Evolutionary conservation across 306 rosid species (phyloP), one percentile per base, ranked within the genome.

Genomic region (Vigna radiata): DNA sequence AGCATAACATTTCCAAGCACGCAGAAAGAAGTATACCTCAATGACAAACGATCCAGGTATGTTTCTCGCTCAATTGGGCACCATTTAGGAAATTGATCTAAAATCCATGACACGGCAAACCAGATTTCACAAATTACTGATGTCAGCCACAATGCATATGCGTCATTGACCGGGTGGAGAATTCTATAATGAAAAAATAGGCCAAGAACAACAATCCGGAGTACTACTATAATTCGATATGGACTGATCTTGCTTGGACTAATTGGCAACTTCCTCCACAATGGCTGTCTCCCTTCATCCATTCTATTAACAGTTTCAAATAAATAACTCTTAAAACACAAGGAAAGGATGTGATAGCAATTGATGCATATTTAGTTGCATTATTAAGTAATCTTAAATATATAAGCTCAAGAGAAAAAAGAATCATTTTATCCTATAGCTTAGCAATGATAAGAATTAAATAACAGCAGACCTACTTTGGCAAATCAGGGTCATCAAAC

Each of bases 241-340:
- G 98, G 98, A 79, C 83, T 91, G 71, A 93, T 91, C 91, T 79
- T 93, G 92, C 98, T 93, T n/a, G 98, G 84, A 74, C 91, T 36
- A 76, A 93, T 82, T 18, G 98, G 96, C 74, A 90, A 61, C 86
- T 93, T 93, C 72, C 98, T 86, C 48, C 91, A 93, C 14, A 93
- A 91, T 12, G 97, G 98, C 76, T 93, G 98, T 53, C 98, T 86
- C 11, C 97, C 97, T 86, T 93, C 98, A 82, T 93, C 98, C 97
- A 91, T 93, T 88, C 97, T 93, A 81, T 68, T 52, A 59, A 85
- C 76, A 43, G 41, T 47, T 31, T 69, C 19, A 69, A 50, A 53
- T 81, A 7, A 78, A 48, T 70, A 44, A 15, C 18, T 54, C 17
- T 58, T 9, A 50, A 60, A 25, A 37, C 14, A 53, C 14, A 72